Evolutionary conservation across 2,329 filamentous ascomycete species (phyloP), one percentile per base, ranked within the genome.

Genomic region (Dryadomyces quercivorus): DNA sequence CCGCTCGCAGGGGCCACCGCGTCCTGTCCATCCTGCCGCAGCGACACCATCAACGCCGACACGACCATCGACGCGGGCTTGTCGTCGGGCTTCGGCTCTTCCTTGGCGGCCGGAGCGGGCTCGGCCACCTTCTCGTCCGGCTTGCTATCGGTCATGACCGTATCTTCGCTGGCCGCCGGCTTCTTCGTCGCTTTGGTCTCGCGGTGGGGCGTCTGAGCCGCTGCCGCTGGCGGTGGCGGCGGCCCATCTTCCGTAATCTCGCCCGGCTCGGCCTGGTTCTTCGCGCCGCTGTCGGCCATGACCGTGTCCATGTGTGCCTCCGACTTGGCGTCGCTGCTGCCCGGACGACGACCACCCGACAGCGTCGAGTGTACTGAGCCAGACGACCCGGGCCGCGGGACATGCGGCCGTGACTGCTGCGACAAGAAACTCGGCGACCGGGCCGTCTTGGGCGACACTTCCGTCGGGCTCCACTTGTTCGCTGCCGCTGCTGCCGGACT

Each of bases 311-410:
- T 56, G 16, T 70, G 65, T 2, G 66, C 63, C 3, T 75, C 73
- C 1, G 72, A 69, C 57, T 77, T 76, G 7, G 72, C 72, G 57
- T 77, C 77, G 57, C 76, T 78, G 63, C 77, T 80, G 43, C 71
- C 72, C 40, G 77, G 76, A 34, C 76, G 70, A 54, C 70, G 70
- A 18, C 72, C 68, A n/a, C 72, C 69, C 21, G 16, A 31, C n/a
- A 49, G 7, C 9, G 3, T 75, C 71, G 70, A 66, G 21, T 75
- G 71, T 45, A 67, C 73, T 56, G 64, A 65, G 58, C 62, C 69
- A 40, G 59, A 62, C 57, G 59, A 70, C 60, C 65, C 73, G 12
- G 63, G 61, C 13, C 69, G 67, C 50, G 64, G 60, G 12, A 64
- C 64, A 31, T 65, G 60, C 0, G 68, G 63, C 2, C 66, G 59